Evolutionary conservation across 2,329 filamentous ascomycete genomes (phyloP).

Genomic region (Fusarium chuoi): DNA sequence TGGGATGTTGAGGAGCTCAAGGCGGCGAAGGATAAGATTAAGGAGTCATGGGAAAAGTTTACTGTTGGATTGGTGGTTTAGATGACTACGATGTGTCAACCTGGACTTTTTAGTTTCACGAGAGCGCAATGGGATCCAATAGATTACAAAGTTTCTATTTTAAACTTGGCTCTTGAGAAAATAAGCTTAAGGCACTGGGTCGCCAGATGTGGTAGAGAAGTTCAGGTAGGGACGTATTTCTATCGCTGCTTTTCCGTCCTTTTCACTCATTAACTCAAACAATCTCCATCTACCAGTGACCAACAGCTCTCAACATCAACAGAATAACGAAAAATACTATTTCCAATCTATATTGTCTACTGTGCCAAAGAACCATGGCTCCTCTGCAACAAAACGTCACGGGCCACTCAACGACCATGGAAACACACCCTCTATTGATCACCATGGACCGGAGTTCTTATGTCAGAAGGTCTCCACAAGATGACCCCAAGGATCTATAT

Average conservation of each 20-base stretch:
- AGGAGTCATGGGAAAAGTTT: slow-evolving; percentile 27
- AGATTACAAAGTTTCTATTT: background rate
- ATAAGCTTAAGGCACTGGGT: background rate
- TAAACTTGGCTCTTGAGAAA: background rate
- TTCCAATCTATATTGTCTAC: background rate
- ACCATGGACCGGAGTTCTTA: background rate
- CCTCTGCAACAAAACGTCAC: no score
- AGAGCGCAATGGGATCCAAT: no score
- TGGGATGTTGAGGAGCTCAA: slow-evolving; percentile 64
- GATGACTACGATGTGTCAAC: background rate
- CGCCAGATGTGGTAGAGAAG: background rate
- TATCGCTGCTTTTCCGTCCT: background rate
- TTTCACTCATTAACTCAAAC: background rate
- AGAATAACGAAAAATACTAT: background rate
- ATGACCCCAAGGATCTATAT: background rate
- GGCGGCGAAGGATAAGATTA: slow-evolving; percentile 49
- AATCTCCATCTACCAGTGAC: no score
- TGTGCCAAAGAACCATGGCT: background rate
- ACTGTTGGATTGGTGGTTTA: slow-evolving; percentile 33
- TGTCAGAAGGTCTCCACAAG: background rate
- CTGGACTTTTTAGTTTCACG: background rate
- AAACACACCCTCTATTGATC: background rate
- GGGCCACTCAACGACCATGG: background rate
- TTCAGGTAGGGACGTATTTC: background rate
- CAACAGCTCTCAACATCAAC: background rate